Evolutionary conservation across 345 rosid genomes (phyloP).

Genomic region (Syzygium aromaticum): DNA sequence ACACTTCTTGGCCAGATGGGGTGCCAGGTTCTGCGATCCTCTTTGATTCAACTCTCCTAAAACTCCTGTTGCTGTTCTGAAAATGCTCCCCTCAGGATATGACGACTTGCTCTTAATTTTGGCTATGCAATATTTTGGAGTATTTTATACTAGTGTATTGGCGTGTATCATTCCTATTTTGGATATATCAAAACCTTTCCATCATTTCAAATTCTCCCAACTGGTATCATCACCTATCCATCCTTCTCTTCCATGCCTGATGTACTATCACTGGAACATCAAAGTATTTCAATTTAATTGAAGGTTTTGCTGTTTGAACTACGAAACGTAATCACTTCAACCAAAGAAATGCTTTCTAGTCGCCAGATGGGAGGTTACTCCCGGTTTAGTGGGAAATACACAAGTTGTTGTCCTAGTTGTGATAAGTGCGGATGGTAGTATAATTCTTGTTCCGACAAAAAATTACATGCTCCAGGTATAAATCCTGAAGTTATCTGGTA

Average conservation of each 20-base stretch:
- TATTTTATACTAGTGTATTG: background rate
- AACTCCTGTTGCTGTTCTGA: background rate
- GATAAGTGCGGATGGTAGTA: background rate
- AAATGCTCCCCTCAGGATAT: no score
- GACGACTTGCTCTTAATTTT: no score
- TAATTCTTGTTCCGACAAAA: background rate
- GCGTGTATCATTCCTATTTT: background rate
- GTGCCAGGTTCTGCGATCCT: constrained; percentile 43
- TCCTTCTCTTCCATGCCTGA: background rate
- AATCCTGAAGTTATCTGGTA: background rate
- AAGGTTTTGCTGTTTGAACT: background rate
- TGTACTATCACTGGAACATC: background rate
- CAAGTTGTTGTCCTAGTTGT: background rate
- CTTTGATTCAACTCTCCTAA: background rate
- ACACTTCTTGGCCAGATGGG: constrained; percentile 65
- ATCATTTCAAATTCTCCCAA: background rate
- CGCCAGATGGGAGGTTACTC: background rate
- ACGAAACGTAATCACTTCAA: background rate
- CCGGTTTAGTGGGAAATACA: background rate
- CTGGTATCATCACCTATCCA: background rate
- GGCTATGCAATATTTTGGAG: no score
- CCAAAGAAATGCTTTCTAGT: background rate
- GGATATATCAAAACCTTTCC: background rate
- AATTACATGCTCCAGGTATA: background rate
- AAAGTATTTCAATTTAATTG: background rate